These are phyloP conservation scores for Zygosaccharomyces bailii DNA, from an alignment of 805 yeast genomes.

Conservation along the genomic window DNA sequence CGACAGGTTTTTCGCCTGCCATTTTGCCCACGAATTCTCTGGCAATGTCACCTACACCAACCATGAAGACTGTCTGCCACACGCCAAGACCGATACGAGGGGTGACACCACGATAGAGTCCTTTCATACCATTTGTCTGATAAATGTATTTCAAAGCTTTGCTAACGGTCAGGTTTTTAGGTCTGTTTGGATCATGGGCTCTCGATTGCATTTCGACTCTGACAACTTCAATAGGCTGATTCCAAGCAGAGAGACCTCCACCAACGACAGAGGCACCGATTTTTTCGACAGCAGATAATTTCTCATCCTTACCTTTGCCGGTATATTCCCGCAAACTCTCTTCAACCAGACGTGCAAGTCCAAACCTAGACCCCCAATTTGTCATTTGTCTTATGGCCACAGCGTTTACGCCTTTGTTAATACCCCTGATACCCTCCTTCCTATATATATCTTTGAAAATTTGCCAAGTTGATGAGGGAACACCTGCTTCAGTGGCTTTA, in stretches of 20 bases:
- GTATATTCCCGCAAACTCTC: constrained; percentile 65
- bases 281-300: constrained; percentile 73
- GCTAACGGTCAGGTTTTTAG: constrained; percentile 77
- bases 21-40: constrained; percentile 61
- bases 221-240: constrained; percentile 97
- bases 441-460: constrained; percentile 82
- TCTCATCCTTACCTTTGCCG: constrained; percentile 56
- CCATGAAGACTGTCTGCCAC: constrained; percentile 99
- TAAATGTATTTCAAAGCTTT: constrained; percentile 82
- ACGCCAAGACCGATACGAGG: constrained; percentile 96
- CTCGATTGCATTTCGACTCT: constrained; percentile 98
- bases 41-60: constrained; percentile 93
- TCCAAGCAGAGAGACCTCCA: constrained; percentile 98
- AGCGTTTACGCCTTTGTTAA: constrained; percentile 97
- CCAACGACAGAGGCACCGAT: constrained; percentile 83
- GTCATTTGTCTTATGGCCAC: constrained; percentile 99
- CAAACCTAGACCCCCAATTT: constrained; percentile 98
- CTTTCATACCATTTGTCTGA: constrained; percentile 75
- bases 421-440: constrained; percentile 89
- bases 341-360: constrained; percentile 88
- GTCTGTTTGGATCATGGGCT: constrained; percentile 92
- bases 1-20: constrained; percentile 56
- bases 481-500: constrained; percentile 56
- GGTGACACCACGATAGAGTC: constrained; percentile 92
- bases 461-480: constrained; percentile 71